Conservation (phyloP, 768 basidiomycete species). For the Trametes punicea region DNA sequence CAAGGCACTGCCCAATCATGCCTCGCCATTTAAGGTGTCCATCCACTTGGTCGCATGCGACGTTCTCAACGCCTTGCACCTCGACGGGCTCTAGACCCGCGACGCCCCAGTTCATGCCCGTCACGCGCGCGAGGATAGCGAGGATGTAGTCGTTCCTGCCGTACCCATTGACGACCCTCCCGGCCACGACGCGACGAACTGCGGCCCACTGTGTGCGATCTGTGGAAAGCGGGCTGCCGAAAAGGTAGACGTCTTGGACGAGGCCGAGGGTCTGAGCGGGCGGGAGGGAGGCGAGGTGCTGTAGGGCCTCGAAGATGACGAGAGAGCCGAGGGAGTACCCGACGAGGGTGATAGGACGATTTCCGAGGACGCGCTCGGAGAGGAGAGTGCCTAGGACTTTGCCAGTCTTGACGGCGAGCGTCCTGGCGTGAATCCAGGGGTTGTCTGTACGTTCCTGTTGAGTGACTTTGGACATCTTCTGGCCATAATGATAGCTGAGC, state of each 20-base stretch:
- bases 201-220: conserved; percentile 42
- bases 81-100: conserved; percentile 48
- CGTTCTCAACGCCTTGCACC: conserved; percentile 51
- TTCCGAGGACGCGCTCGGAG: conserved; percentile 48
- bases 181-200: conserved; percentile 46
- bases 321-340: conserved; percentile 56
- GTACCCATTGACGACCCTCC: conserved; percentile 55
- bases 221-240: conserved; percentile 46
- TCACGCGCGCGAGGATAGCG: conserved; percentile 47
- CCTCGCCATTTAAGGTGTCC: conserved; percentile 51
- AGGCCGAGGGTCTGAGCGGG: conserved; percentile 44
- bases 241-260: conserved; percentile 53
- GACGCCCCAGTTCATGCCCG: conserved; percentile 46
- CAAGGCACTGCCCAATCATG: conserved; percentile 46
- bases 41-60: conserved; percentile 44
- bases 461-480: not conserved
- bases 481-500: conserved; percentile 6
- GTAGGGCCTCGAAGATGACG: conserved; percentile 55
- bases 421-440: conserved; percentile 55
- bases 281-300: conserved; percentile 42
- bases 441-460: conserved; percentile 39
- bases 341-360: conserved; percentile 50
- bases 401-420: conserved; percentile 51
- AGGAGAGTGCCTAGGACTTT: conserved; percentile 52
- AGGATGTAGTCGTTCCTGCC: conserved; percentile 51